Percentiles rank a stretch among this genome's conserved stretches.
Conservation (phyloP, 371 early-diverging fungal genomes). For the Mucor racemosus region DNA sequence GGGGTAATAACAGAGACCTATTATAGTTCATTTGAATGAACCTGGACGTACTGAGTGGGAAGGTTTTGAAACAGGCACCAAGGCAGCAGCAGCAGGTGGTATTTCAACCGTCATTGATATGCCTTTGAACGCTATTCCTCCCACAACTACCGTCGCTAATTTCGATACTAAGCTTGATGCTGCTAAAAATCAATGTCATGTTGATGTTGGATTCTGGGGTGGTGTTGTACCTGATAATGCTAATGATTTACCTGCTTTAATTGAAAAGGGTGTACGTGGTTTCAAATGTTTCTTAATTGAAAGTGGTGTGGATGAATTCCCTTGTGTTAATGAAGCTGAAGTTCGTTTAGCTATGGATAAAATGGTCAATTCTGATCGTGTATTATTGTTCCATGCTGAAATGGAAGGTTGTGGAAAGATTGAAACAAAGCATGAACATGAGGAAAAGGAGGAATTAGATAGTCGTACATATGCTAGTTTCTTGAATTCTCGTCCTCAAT, state of each 20-base stretch:
- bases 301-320: conserved; percentile 86
- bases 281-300: conserved; percentile 89
- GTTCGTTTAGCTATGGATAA: conserved; percentile 72
- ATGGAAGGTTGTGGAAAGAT: conserved; percentile 52
- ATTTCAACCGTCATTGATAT: conserved; percentile 82
- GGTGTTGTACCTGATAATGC: conserved; percentile 81
- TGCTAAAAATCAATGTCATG: conserved; percentile 71
- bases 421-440: conserved; percentile 13
- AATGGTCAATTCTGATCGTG: conserved; percentile 47
- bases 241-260: conserved; percentile 63
- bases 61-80: conserved; percentile 81
- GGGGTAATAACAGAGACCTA: background rate
- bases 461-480: conserved; percentile 69
- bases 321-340: conserved; percentile 75
- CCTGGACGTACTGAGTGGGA: conserved; percentile 88
- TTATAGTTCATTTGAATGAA: conserved; percentile 77
- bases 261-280: conserved; percentile 74
- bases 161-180: conserved; percentile 68
- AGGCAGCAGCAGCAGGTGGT: conserved; percentile 83
- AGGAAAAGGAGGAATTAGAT: conserved; percentile 29
- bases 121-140: conserved; percentile 89
- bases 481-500: conserved; percentile 71
- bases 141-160: conserved; percentile 76
- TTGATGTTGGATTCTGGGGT: conserved; percentile 84
- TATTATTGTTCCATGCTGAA: conserved; percentile 84